Percentiles rank a stretch among this genome's conserved stretches.
Conservation (phyloP, 345 rosid genomes). For the Gossypioides kirkii region DNA sequence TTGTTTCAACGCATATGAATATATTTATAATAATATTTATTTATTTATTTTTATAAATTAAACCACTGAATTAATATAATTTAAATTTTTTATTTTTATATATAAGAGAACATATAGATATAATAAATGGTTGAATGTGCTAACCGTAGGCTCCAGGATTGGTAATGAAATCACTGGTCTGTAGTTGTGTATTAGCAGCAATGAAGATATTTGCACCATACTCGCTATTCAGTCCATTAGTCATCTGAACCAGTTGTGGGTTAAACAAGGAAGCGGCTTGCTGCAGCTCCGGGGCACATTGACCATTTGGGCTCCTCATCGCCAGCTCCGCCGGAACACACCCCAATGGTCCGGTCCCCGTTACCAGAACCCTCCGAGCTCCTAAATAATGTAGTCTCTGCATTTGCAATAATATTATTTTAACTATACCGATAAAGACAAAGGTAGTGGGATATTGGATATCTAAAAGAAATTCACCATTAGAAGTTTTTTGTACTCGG, state of each 20-base stretch:
- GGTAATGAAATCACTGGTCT: conserved; percentile 45
- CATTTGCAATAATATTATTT: background rate
- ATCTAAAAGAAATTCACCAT: conserved; percentile 19
- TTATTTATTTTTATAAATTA: background rate
- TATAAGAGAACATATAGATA: too few species aligned
- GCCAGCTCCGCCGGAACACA: conserved; percentile 80
- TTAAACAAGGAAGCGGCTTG: conserved; percentile 56
- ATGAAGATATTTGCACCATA: conserved; percentile 46
- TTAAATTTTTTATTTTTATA: too few species aligned
- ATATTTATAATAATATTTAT: background rate
- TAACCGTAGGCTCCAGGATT: conserved; percentile 60
- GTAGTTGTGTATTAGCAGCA: conserved; percentile 42
- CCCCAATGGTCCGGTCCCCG: conserved; percentile 82
- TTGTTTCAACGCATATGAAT: too few species aligned
- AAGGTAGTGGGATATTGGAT: too few species aligned
- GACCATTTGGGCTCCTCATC: conserved; percentile 46
- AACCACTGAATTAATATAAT: too few species aligned
- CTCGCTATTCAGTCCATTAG: conserved; percentile 36
- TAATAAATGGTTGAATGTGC: background rate
- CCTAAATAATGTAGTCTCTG: conserved; percentile 40
- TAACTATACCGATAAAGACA: background rate
- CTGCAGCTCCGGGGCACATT: conserved; percentile 52
- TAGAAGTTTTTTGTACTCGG: conserved; percentile 51
- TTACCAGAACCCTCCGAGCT: conserved; percentile 75
- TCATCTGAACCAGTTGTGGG: conserved; percentile 55